These are phyloP conservation scores for Scleroderma citrinum DNA, from an alignment of 768 basidiomycete species.

Conservation along the genomic window DNA sequence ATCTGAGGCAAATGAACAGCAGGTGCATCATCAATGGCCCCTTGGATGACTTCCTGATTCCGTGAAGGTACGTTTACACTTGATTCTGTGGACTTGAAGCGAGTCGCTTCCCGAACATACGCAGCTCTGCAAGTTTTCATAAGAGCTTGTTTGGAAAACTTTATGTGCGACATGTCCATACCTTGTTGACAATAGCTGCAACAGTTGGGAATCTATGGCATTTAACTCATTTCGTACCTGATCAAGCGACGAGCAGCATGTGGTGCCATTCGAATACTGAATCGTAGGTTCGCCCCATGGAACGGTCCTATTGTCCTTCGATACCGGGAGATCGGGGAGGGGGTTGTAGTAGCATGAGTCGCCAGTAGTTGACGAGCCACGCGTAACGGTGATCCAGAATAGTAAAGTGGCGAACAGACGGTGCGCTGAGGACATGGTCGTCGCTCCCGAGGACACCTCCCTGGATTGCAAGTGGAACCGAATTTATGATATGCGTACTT, in stretches of 20 bases:
- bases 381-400: neutral
- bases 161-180: neutral
- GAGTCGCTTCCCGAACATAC: slow-evolving; percentile 21
- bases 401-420: neutral
- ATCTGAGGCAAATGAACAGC: slow-evolving; percentile 17
- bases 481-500: too few species aligned
- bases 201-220: slow-evolving; percentile 12
- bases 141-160: neutral
- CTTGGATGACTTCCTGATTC: slow-evolving; percentile 15
- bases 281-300: slow-evolving; percentile 21
- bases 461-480: too few species aligned
- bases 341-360: slow-evolving; percentile 16
- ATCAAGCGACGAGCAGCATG: slow-evolving; percentile 20
- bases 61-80: slow-evolving; percentile 9
- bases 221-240: slow-evolving; percentile 14
- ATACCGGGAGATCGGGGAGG: slow-evolving; percentile 9
- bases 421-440: neutral
- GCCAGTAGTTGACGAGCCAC: neutral
- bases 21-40: slow-evolving; percentile 13
- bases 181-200: slow-evolving; percentile 17
- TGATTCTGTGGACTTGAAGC: slow-evolving; percentile 17
- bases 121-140: slow-evolving; percentile 4
- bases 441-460: neutral
- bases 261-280: slow-evolving; percentile 14
- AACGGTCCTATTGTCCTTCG: slow-evolving; percentile 12